phyloP scores from a whole-genome alignment of 2,329 filamentous ascomycete species.

The Cryphonectria japonica region DNA sequence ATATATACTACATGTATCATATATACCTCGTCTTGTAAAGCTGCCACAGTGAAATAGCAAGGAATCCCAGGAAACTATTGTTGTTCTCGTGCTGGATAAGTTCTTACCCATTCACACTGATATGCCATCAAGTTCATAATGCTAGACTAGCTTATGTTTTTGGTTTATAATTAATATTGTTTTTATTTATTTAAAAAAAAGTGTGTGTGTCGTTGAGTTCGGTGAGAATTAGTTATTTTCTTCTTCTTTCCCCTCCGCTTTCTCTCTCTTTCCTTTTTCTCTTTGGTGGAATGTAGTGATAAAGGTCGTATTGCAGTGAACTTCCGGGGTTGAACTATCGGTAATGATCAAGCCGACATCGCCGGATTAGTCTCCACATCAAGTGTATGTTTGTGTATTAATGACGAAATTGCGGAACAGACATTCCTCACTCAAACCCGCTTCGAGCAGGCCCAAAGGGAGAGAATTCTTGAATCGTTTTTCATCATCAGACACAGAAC shows the following conservation, averaged over 20 bases:
- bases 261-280: neutral
- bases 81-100: neutral
- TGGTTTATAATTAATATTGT: too few species aligned
- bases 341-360: slow-evolving; percentile 1
- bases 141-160: too few species aligned
- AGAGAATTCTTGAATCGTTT: neutral
- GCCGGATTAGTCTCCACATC: neutral
- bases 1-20: neutral
- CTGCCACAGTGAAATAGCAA: neutral
- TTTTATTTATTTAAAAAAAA: too few species aligned
- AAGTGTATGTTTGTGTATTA: neutral
- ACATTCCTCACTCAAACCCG: neutral
- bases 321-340: neutral
- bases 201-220: too few species aligned
- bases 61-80: neutral
- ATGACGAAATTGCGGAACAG: neutral
- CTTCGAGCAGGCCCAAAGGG: neutral
- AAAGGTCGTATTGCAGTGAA: neutral
- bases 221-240: too few species aligned
- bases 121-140: neutral
- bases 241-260: neutral
- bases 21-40: neutral
- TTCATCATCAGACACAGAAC: neutral
- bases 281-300: neutral
- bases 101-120: neutral